phyloP scores from a whole-genome alignment of 176 grass and related monocot species.

The Oryza meyeriana region DNA sequence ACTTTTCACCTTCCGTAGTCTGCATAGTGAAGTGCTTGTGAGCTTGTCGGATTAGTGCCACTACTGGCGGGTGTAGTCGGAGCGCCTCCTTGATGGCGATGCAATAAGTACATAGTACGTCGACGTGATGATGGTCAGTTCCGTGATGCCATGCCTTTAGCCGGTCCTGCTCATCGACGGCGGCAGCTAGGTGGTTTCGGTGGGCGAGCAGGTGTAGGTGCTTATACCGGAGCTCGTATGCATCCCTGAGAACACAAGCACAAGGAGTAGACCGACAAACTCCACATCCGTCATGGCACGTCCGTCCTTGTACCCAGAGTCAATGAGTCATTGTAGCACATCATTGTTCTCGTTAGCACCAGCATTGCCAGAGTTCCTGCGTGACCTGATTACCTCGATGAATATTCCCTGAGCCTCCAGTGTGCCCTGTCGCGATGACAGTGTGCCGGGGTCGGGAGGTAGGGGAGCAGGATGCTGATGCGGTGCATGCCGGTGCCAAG shows the following conservation, averaged over 20 bases:
- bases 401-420: slow-evolving; percentile 38
- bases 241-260: slow-evolving; percentile 39
- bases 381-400: slow-evolving; percentile 33
- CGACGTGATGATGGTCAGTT: too few relatives aligned
- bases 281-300: slow-evolving; percentile 30
- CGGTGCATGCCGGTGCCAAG: slow-evolving; percentile 34
- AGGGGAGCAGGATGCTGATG: slow-evolving; percentile 39
- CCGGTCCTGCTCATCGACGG: neutral
- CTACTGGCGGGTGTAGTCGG: neutral
- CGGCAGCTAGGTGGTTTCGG: neutral
- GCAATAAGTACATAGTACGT: too few relatives aligned
- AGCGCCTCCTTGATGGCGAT: neutral
- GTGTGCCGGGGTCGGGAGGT: slow-evolving; percentile 54
- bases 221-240: slow-evolving; percentile 38
- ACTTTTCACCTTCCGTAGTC: neutral
- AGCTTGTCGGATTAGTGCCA: neutral
- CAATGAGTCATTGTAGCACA: slow-evolving; percentile 46
- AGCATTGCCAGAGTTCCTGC: slow-evolving; percentile 27
- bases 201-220: slow-evolving; percentile 25
- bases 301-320: slow-evolving; percentile 41
- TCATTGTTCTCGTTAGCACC: slow-evolving; percentile 5
- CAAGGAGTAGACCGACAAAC: slow-evolving; percentile 28
- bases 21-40: neutral
- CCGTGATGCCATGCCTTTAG: too few relatives aligned
- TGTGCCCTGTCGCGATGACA: slow-evolving; percentile 28